Evolutionary conservation across 129 eudicot species (phyloP), one percentile per base, ranked within the genome.

Genomic region (Flaveria bidentis): DNA sequence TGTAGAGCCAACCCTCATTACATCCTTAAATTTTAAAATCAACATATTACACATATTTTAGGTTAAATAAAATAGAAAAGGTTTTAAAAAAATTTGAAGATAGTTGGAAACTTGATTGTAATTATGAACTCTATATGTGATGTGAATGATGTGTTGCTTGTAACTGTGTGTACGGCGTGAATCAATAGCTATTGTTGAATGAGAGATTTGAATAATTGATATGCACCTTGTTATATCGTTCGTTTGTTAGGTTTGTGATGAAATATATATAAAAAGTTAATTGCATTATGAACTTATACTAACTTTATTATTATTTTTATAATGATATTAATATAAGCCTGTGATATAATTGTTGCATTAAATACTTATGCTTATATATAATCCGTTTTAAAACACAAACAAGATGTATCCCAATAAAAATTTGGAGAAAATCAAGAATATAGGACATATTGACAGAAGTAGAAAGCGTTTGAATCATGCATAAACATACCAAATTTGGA

Each of bases 1-100:
- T 45, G 17, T 83, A 80, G 75, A 58, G 9, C 65, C 65, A 58
- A 22, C 36, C 36, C 65, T 58, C 65, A 5, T 62, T 28, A 44
- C 11, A 61, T 4, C 66, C 33, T 25, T 9, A 51, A 51, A 60
- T 25, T 25, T 60, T 41, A 60, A 58, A 58, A 7, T 60, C 66
- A 25, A 60, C 66, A 12, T 23, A 4, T 57, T 20, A 57, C 22
- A 55, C 62, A 36, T 9, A 17, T 18, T 23, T 22, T 9, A 0
- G 16, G 5, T 1, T 2, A 58, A 60, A 11, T 60, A 60, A 23
- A 60, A 10, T 60, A 5, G 12, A 60, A 60, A 60, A 12, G 6
- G 9, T 11, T 11, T 60, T 60, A 23, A 60, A 58, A 58, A 58
- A 2, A 22, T 2, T 58, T 58, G 39, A 23, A 60, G 66, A 60